These are phyloP conservation scores for Pseudocercospora fuligena DNA, from an alignment of 2,329 filamentous ascomycete species.

Conservation along the genomic window DNA sequence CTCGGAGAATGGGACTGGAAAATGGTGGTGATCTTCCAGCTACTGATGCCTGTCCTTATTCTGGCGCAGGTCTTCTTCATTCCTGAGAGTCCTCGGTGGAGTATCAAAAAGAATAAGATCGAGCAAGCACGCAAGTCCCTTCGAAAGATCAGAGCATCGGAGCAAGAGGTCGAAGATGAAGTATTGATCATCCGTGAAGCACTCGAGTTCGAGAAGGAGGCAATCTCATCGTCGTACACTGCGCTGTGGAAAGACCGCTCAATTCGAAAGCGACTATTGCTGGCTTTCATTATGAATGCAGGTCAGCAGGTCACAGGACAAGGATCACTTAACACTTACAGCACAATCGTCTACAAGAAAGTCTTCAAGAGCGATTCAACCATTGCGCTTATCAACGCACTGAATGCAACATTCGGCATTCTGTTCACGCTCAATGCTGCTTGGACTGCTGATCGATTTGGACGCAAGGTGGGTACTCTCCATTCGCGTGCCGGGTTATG, in stretches of 20 bases:
- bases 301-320: conserved; percentile 75
- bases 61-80: conserved; percentile 66
- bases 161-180: conserved; percentile 70
- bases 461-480: conserved; percentile 54
- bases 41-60: conserved; percentile 69
- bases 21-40: conserved; percentile 74
- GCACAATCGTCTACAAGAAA: conserved; percentile 74
- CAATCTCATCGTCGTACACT: conserved; percentile 65
- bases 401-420: conserved; percentile 75
- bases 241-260: conserved; percentile 73
- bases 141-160: conserved; percentile 64
- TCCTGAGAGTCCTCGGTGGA: conserved; percentile 72
- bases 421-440: conserved; percentile 74
- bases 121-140: conserved; percentile 65
- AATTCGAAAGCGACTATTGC: conserved; percentile 67
- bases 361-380: conserved; percentile 64
- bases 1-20: conserved; percentile 74
- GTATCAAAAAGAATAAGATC: conserved; percentile 65
- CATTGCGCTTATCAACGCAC: conserved; percentile 74
- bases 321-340: conserved; percentile 74
- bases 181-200: conserved; percentile 68
- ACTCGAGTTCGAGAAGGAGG: conserved; percentile 73
- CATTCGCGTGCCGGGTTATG: not conserved
- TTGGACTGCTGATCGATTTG: conserved; percentile 75
- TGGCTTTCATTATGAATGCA: conserved; percentile 70